phyloP scores from a whole-genome alignment of 768 basidiomycete genomes.

The Scleroderma bovista region DNA sequence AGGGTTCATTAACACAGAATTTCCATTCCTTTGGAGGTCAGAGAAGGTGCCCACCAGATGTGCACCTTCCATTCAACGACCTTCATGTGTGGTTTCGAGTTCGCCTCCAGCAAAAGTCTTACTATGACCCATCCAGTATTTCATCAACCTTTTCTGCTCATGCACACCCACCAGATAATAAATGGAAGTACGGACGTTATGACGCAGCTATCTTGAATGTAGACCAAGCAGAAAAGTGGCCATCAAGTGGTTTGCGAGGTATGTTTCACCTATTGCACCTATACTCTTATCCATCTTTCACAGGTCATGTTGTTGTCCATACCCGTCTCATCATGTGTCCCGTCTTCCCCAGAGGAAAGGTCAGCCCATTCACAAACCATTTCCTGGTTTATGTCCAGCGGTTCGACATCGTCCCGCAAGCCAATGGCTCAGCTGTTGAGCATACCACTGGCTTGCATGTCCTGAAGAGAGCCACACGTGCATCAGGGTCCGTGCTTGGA shows the following conservation, averaged over 20 bases:
- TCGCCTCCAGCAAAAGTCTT: conserved; percentile 18
- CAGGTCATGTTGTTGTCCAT: conserved; percentile 13
- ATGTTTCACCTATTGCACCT: background rate
- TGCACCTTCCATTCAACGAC: conserved; percentile 19
- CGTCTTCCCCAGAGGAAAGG: background rate
- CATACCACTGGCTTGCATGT: background rate
- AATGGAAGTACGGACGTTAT: conserved; percentile 16
- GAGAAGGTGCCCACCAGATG: background rate
- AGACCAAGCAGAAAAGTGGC: conserved; percentile 13
- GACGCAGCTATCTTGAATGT: conserved; percentile 18
- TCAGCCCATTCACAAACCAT: background rate
- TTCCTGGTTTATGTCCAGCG: conserved; percentile 23
- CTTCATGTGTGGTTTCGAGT: conserved; percentile 26
- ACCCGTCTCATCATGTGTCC: conserved; percentile 13
- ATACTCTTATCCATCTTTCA: background rate
- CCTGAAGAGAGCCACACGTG: conserved; percentile 1
- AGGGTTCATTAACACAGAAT: background rate
- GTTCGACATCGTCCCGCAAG: conserved; percentile 22
- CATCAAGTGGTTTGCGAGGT: conserved; percentile 10
- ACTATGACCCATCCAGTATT: conserved; percentile 3
- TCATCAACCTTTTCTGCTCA: conserved; percentile 11
- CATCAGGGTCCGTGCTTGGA: background rate
- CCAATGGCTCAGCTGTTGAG: background rate
- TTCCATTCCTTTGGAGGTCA: conserved; percentile 4
- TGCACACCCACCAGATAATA: conserved; percentile 11